Conservation (phyloP, 305 asterid species). For the Stenogyne calaminthoides region DNA sequence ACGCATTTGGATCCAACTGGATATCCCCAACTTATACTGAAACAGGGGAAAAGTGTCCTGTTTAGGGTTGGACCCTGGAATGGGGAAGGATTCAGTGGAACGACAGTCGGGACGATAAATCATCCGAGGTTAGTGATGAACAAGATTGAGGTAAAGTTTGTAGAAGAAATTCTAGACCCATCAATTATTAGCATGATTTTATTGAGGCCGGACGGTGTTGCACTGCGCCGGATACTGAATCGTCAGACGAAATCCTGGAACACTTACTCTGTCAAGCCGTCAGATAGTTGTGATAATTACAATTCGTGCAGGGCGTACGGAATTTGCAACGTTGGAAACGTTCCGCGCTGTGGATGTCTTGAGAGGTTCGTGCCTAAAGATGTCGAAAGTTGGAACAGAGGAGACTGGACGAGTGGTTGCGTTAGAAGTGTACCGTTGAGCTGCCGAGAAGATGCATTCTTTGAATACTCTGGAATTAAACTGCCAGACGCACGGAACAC, state of each 20-base stretch:
- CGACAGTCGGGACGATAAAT: no score
- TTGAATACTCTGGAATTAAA: slow-evolving; percentile 33
- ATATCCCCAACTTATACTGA: neutral
- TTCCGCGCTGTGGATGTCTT: slow-evolving; percentile 33
- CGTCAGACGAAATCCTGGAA: neutral
- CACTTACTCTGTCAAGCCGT: neutral
- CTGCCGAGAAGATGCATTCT: slow-evolving; percentile 31
- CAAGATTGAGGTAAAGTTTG: neutral
- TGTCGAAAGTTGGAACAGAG: neutral
- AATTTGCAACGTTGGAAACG: slow-evolving; percentile 19
- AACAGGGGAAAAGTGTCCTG: neutral
- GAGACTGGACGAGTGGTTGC: slow-evolving; percentile 28
- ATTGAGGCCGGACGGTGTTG: neutral
- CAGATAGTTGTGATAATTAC: slow-evolving; percentile 25
- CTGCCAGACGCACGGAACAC: slow-evolving; percentile 33
- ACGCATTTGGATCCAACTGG: neutral
- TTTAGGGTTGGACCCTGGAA: neutral
- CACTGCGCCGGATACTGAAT: neutral
- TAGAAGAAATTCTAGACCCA: neutral
- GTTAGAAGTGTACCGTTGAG: slow-evolving; percentile 1
- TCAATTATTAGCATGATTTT: neutral
- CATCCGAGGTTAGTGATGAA: neutral
- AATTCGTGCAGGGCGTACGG: slow-evolving; percentile 32
- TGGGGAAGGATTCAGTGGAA: neutral
- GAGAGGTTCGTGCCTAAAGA: slow-evolving; percentile 10